A percentile compares a stretch with the other conserved stretches of the same genome.
These are phyloP conservation scores for Ustilago lituana DNA, from an alignment of 1,284 basidiomycete genomes.

Conservation along the genomic window DNA sequence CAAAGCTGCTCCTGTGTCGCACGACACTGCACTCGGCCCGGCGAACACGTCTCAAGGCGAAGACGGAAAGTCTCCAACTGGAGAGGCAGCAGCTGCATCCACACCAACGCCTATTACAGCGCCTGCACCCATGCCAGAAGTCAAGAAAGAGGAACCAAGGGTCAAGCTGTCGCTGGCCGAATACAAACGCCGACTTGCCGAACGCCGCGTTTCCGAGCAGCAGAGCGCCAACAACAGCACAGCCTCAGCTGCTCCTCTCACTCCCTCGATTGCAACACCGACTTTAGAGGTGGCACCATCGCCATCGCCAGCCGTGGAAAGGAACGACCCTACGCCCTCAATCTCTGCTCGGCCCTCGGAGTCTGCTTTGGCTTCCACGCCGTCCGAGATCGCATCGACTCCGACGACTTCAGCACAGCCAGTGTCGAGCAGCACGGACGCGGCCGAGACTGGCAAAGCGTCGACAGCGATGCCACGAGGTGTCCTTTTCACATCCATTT, in stretches of 20 bases:
- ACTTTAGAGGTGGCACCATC: slow-evolving; percentile 21
- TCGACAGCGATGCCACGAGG: slow-evolving; percentile 19
- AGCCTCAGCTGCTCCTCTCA: slow-evolving; percentile 11
- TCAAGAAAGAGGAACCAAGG: slow-evolving; percentile 53
- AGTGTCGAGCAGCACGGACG: slow-evolving; percentile 2
- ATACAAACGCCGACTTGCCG: slow-evolving; percentile 64
- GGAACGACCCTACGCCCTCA: slow-evolving; percentile 13
- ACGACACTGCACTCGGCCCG: neutral
- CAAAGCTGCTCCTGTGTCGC: neutral
- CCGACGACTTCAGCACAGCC: slow-evolving; percentile 10
- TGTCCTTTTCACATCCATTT: slow-evolving; percentile 44
- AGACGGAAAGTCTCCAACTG: neutral
- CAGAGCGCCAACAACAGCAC: slow-evolving; percentile 11
- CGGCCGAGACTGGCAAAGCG: slow-evolving; percentile 12
- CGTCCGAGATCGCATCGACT: slow-evolving; percentile 3
- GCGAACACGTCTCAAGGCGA: neutral
- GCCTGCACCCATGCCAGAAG: slow-evolving; percentile 12
- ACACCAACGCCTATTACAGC: neutral
- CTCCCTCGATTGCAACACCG: slow-evolving; percentile 20
- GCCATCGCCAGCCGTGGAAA: slow-evolving; percentile 26
- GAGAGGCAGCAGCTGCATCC: neutral
- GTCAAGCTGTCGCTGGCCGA: slow-evolving; percentile 63
- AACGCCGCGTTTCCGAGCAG: slow-evolving; percentile 53
- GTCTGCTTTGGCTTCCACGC: slow-evolving; percentile 6
- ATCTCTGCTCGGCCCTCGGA: slow-evolving; percentile 7